phyloP scores from a whole-genome alignment of 2,329 filamentous ascomycete genomes.

The Phialophora tarda region DNA sequence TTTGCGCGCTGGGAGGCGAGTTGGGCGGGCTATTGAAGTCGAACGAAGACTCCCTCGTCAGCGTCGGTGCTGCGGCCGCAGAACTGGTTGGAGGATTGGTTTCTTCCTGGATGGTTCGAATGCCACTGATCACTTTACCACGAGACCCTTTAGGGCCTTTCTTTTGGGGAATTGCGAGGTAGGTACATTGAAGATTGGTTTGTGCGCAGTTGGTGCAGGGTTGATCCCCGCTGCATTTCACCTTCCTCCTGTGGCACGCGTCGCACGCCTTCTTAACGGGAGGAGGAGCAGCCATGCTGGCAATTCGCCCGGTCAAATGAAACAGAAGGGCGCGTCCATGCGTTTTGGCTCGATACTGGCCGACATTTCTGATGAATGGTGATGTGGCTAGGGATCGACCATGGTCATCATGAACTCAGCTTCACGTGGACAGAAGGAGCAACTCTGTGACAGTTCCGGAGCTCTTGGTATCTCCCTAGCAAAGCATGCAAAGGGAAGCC shows the following conservation, averaged over 20 bases:
- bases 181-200: constrained; percentile 71
- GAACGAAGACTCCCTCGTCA: constrained; percentile 49
- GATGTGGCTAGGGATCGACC: not conserved
- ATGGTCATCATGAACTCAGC: not conserved
- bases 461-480: not conserved
- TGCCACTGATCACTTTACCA: constrained; percentile 76
- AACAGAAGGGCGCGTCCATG: not conserved
- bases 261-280: constrained; percentile 42
- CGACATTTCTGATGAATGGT: not conserved
- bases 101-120: constrained; percentile 72
- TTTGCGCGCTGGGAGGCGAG: constrained; percentile 59
- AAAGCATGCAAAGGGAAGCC: not conserved
- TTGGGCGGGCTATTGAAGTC: constrained; percentile 58
- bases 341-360: not conserved
- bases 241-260: constrained; percentile 42
- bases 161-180: constrained; percentile 76
- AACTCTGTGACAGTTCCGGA: not conserved
- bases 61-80: constrained; percentile 16
- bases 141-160: constrained; percentile 76
- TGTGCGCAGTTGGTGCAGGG: constrained; percentile 74
- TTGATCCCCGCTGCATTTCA: constrained; percentile 44
- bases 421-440: not conserved
- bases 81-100: constrained; percentile 59
- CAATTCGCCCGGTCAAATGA: not conserved
- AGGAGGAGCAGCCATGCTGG: constrained; percentile 31